phyloP scores from a whole-genome alignment of 805 yeast genomes.

The Ogataea nitratoaversa region DNA sequence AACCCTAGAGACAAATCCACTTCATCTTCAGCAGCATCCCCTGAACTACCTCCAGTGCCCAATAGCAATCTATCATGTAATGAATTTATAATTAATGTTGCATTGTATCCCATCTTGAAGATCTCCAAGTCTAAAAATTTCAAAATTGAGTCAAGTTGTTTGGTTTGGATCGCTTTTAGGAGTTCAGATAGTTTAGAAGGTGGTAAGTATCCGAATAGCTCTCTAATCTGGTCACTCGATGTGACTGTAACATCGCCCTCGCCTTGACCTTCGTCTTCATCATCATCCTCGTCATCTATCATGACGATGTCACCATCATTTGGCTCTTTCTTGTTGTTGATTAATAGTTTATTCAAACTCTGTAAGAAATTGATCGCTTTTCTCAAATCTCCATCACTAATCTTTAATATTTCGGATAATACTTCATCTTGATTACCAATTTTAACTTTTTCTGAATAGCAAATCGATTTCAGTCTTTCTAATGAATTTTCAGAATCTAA shows the following conservation, averaged over 20 bases:
- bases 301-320: slow-evolving; percentile 32
- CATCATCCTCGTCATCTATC: slow-evolving; percentile 16
- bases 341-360: slow-evolving; percentile 63
- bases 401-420: slow-evolving; percentile 58
- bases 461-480: slow-evolving; percentile 58
- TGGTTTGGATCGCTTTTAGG: slow-evolving; percentile 14
- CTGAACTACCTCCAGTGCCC: slow-evolving; percentile 11
- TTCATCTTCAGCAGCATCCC: slow-evolving; percentile 25
- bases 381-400: slow-evolving; percentile 87
- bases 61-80: slow-evolving; percentile 31
- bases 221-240: slow-evolving; percentile 20
- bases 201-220: slow-evolving; percentile 33
- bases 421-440: slow-evolving; percentile 49
- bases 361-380: slow-evolving; percentile 89
- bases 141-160: slow-evolving; percentile 23
- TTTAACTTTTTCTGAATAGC: slow-evolving; percentile 40
- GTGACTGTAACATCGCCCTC: slow-evolving; percentile 6
- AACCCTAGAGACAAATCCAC: slow-evolving; percentile 43
- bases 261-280: slow-evolving; percentile 3
- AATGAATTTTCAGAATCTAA: slow-evolving; percentile 71
- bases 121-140: slow-evolving; percentile 24
- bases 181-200: slow-evolving; percentile 13
- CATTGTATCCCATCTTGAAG: slow-evolving; percentile 31
- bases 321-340: slow-evolving; percentile 3
- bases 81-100: slow-evolving; percentile 26